Base-by-base conservation (phyloP, 208 protist species). In the Trypanosoma boissoni region DNA sequence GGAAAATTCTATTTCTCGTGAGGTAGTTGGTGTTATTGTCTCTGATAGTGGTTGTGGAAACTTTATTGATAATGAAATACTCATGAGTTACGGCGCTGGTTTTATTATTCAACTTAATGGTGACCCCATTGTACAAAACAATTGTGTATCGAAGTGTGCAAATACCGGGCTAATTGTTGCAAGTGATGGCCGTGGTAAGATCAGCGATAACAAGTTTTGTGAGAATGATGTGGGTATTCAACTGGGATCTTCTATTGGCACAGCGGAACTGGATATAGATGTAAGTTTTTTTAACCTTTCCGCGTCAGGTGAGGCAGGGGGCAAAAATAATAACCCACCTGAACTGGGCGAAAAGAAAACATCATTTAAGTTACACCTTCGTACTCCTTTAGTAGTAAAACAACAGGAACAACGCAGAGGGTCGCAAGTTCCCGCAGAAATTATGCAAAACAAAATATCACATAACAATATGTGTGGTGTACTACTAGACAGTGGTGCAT, bases 181-280 rank as follows among this genome's bases (percentile, higher is more conserved):
- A 8, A 53, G 68, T 2, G 83, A 88, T 28, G 79, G 80, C 8
- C 10, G 56, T 18, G 85, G 88, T 20, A 60, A 46, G 3, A 78
- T 89, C 57, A 53, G 43, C 24, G 57, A 62, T 5, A 95, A 95
- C 56, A 58, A 77, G 2, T 52, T 95, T 36, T 74, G 42, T 42
- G 64, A 78, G 29, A 92, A 91, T 61, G 83, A 86, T 58, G 76
- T 92, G 20, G 88, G 84, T 26, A 66, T 94, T 3, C 88, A 94
- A 28, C 57, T 87, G 14, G 88, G 88, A 26, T 84, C 83, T 26
- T 67, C 68, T 16, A 52, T 80, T 29, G 58, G 68, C 26, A 68
- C 62, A 3, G 71, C 76, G 9, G 62, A 62, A 16, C 51, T 95
- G 8, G 66, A 88, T n/a, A n/a, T 92, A 20, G 52, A 79, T 37